Conservation (phyloP, 306 rosid species). For the Gillenia trifoliata region DNA sequence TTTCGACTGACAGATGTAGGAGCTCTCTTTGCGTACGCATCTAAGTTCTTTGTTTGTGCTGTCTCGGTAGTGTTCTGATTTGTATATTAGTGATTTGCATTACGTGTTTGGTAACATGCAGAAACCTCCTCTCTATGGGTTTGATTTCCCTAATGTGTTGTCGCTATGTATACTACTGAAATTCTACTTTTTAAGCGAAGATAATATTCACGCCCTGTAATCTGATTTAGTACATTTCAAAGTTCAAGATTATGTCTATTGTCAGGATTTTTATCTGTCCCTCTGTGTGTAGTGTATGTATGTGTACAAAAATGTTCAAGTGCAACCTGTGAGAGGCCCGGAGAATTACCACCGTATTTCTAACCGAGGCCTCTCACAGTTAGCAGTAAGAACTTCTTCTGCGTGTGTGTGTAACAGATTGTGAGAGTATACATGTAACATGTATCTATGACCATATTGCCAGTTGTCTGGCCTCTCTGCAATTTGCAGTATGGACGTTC, state of each 20-base stretch:
- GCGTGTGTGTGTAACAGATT: too few relatives aligned
- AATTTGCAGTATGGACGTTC: too few relatives aligned
- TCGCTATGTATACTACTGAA: slow-evolving; percentile 16
- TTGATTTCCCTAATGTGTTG: slow-evolving; percentile 31
- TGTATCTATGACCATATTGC: too few relatives aligned
- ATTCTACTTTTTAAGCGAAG: background rate
- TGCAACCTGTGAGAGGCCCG: too few relatives aligned
- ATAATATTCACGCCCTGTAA: background rate
- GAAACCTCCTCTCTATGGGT: slow-evolving; percentile 9
- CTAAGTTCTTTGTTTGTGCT: slow-evolving; percentile 30
- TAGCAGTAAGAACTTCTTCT: too few relatives aligned
- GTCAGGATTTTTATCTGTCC: background rate
- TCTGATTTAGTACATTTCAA: slow-evolving; percentile 21
- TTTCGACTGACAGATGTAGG: slow-evolving; percentile 37
- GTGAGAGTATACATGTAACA: too few relatives aligned
- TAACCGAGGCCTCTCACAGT: too few relatives aligned
- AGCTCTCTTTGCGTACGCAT: slow-evolving; percentile 26
- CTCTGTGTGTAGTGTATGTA: too few relatives aligned
- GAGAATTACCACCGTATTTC: too few relatives aligned
- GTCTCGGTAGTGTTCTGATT: slow-evolving; percentile 28
- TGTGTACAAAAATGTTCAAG: too few relatives aligned
- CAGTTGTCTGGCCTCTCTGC: too few relatives aligned
- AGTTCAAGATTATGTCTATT: background rate
- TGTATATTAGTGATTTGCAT: slow-evolving; percentile 41
- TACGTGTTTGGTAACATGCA: slow-evolving; percentile 27